phyloP scores from a whole-genome alignment of 2,329 filamentous ascomycete species.

The Aschersonia sp. region DNA sequence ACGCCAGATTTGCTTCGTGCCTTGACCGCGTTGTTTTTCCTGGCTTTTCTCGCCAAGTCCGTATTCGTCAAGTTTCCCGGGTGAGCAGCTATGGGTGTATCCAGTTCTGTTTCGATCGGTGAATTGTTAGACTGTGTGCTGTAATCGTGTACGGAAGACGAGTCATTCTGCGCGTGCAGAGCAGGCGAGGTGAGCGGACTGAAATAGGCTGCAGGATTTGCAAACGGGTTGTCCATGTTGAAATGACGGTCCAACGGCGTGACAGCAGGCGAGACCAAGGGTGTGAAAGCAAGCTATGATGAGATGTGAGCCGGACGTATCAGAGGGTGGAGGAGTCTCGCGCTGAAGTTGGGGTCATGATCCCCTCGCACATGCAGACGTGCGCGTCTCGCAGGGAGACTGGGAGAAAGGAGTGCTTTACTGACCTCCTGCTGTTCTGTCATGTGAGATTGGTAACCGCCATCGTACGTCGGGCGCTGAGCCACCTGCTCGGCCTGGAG shows the following conservation, averaged over 20 bases:
- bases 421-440: slow-evolving; percentile 57
- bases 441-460: slow-evolving; percentile 45
- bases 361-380: background rate
- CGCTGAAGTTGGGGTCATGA: background rate
- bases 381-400: background rate
- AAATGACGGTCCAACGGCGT: slow-evolving; percentile 66
- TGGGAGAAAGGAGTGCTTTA: background rate
- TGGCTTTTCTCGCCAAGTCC: slow-evolving; percentile 35
- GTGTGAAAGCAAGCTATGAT: slow-evolving; percentile 58
- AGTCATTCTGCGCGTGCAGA: slow-evolving; percentile 55
- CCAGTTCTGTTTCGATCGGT: slow-evolving; percentile 42
- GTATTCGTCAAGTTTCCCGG: slow-evolving; percentile 22
- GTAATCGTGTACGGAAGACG: slow-evolving; percentile 28
- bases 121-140: slow-evolving; percentile 33
- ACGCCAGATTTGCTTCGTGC: slow-evolving; percentile 37
- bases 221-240: slow-evolving; percentile 41
- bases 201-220: slow-evolving; percentile 60
- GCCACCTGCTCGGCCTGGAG: slow-evolving; percentile 35
- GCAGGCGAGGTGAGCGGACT: slow-evolving; percentile 74
- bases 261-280: slow-evolving; percentile 71
- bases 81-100: slow-evolving; percentile 21
- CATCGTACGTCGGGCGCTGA: slow-evolving; percentile 49
- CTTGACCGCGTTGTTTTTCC: slow-evolving; percentile 37
- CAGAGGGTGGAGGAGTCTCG: background rate
- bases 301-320: background rate